These are phyloP conservation scores for Exophiala sp. DNA, from an alignment of 2,329 filamentous ascomycete genomes.

Conservation along the genomic window DNA sequence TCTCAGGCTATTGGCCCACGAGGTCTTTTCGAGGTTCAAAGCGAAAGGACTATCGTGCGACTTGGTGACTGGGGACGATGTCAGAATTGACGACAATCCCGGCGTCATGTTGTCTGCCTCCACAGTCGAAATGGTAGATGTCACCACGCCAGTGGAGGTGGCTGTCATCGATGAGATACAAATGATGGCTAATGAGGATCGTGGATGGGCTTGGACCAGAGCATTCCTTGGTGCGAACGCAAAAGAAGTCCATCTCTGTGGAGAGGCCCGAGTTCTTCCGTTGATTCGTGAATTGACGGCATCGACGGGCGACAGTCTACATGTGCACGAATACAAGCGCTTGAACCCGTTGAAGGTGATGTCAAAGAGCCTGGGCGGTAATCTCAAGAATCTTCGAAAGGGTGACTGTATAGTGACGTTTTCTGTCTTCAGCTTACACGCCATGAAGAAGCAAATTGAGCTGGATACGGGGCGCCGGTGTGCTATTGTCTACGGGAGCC, in stretches of 20 bases:
- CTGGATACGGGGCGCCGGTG: conserved; percentile 68
- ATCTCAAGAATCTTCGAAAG: conserved; percentile 65
- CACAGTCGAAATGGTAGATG: conserved; percentile 83
- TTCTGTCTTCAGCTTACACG: conserved; percentile 73
- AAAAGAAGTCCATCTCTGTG: conserved; percentile 86
- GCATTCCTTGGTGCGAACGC: conserved; percentile 82
- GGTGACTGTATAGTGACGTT: conserved; percentile 90
- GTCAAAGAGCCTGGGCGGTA: conserved; percentile 55
- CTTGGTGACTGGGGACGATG: conserved; percentile 86
- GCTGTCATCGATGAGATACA: conserved; percentile 98
- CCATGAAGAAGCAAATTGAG: conserved; percentile 72
- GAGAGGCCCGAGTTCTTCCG: conserved; percentile 75
- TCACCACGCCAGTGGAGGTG: conserved; percentile 63
- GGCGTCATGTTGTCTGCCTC: conserved; percentile 62
- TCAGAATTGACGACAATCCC: conserved; percentile 58
- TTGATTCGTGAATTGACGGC: conserved; percentile 72
- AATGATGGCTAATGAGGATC: conserved; percentile 75
- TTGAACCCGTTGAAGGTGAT: conserved; percentile 70
- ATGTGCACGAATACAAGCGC: conserved; percentile 76
- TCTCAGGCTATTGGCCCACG: conserved; percentile 79
- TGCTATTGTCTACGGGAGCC: conserved; percentile 84
- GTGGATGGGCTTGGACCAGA: conserved; percentile 92
- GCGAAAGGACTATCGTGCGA: conserved; percentile 71
- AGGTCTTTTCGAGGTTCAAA: conserved; percentile 83
- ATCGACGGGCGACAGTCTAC: conserved; percentile 71